Evolutionary conservation across 106 monocot species (phyloP), one percentile per base, ranked within the genome.

Genomic region (Dioscorea alata): DNA sequence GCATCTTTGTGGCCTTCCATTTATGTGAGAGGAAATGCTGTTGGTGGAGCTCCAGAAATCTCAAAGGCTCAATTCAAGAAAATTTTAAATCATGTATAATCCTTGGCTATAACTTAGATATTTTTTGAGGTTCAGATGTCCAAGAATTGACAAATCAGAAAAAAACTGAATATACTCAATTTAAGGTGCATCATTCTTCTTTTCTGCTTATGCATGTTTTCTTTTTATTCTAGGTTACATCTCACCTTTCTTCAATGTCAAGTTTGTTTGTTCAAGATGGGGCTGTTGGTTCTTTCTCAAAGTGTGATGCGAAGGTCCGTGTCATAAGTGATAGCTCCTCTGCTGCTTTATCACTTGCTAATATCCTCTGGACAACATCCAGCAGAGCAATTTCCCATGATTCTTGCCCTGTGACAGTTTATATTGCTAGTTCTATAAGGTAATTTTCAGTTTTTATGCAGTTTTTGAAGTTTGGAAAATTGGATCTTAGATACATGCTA

Each of bases 241-340:
- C 86, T 76, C 97, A 92, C 70, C 67, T 97, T 63, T 97, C 97
- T 62, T 89, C 89, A 0, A 58, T 84, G 16, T 71, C 82, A 21
- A 81, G 73, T 33, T n/a, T 92, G 18, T 97, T 80, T 84, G 86
- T 92, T 25, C 97, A 97, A 89, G 97, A 97, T 79, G 97, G 97
- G 8, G 81, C 84, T 57, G 58, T 97, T 70, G 80, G 82, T 71
- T 84, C 86, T 48, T 83, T 75, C 61, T 48, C 79, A 70, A 82
- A 75, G 73, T 89, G 79, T 75, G 86, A 91, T 83, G 92, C 82
- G 56, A 97, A 97, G 79, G 92, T 97, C 61, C 92, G 97, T 67
- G 69, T 92, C 15, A 89, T 97, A 72, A 89, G 92, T 81, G 92
- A 97, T 71, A 92, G 53, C 61, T 82, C 92, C 33, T 83, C 89